A percentile compares a stretch with the other conserved stretches of the same genome.
These are phyloP conservation scores for Populus tremula DNA, from an alignment of 345 rosid genomes.

Conservation along the genomic window DNA sequence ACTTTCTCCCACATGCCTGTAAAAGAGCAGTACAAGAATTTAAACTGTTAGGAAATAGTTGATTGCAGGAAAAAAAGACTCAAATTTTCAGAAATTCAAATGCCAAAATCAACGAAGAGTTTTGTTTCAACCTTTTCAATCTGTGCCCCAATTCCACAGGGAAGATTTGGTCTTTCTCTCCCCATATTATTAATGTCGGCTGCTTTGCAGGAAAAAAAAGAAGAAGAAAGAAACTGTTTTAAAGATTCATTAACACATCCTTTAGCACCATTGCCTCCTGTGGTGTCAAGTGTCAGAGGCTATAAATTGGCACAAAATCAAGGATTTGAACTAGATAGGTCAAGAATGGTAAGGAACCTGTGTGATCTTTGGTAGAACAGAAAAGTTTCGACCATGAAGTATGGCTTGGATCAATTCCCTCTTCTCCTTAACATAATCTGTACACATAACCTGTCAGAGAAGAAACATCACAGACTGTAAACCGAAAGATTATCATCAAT, in stretches of 20 bases:
- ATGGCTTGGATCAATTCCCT: constrained; percentile 31
- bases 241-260: neutral
- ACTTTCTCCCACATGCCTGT: constrained; percentile 32
- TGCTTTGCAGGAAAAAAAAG: constrained; percentile 7
- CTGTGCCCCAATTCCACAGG: constrained; percentile 55
- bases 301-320: neutral
- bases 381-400: constrained; percentile 27
- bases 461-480: neutral
- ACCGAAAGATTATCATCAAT: too few species aligned
- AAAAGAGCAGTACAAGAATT: neutral
- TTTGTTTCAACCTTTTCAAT: constrained; percentile 34
- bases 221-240: neutral
- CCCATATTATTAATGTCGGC: constrained; percentile 53
- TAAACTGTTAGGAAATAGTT: neutral
- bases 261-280: neutral
- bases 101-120: neutral
- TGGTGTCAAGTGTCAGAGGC: neutral
- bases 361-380: constrained; percentile 28
- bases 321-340: too few species aligned
- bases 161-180: constrained; percentile 59
- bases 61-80: neutral
- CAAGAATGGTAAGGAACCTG: constrained; percentile 18
- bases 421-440: constrained; percentile 28
- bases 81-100: neutral
- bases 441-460: constrained; percentile 34